Evolutionary conservation across 768 basidiomycete species (phyloP).

Genomic region (Lentinus brumalis): DNA sequence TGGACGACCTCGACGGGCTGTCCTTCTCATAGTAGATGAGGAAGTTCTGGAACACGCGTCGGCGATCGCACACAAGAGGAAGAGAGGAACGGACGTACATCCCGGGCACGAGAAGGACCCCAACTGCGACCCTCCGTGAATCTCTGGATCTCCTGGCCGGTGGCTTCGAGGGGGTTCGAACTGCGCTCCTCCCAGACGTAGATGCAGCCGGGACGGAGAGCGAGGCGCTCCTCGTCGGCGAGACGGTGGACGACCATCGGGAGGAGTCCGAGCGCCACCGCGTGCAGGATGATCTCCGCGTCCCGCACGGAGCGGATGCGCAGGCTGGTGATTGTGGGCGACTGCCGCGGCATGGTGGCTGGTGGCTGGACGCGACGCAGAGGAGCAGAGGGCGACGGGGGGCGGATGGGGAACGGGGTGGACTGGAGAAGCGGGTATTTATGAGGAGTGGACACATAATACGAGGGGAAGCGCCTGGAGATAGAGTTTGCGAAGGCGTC

Average conservation of each 20-base stretch:
- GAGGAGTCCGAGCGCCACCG: slow-evolving; percentile 34
- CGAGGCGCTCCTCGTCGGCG: slow-evolving; percentile 40
- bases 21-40: slow-evolving; percentile 44
- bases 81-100: slow-evolving; percentile 21
- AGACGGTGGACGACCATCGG: slow-evolving; percentile 42
- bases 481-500: slow-evolving; percentile 5
- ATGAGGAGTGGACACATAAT: slow-evolving; percentile 6
- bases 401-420: slow-evolving; percentile 10
- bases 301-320: slow-evolving; percentile 39
- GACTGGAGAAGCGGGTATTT: slow-evolving; percentile 14
- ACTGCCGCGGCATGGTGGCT: slow-evolving; percentile 31
- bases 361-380: slow-evolving; percentile 3
- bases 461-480: background rate
- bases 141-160: slow-evolving; percentile 39
- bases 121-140: slow-evolving; percentile 41
- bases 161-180: slow-evolving; percentile 34
- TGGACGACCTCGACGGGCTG: slow-evolving; percentile 23
- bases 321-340: slow-evolving; percentile 37
- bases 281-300: slow-evolving; percentile 43
- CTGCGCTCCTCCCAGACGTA: slow-evolving; percentile 44
- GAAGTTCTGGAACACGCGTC: slow-evolving; percentile 32
- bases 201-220: slow-evolving; percentile 36
- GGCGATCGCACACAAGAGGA: background rate
- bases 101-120: slow-evolving; percentile 41
- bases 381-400: slow-evolving; percentile 9